These are phyloP conservation scores for Globisporangium sylvaticum DNA, from an alignment of 352 stramenopile genomes.

Conservation along the genomic window DNA sequence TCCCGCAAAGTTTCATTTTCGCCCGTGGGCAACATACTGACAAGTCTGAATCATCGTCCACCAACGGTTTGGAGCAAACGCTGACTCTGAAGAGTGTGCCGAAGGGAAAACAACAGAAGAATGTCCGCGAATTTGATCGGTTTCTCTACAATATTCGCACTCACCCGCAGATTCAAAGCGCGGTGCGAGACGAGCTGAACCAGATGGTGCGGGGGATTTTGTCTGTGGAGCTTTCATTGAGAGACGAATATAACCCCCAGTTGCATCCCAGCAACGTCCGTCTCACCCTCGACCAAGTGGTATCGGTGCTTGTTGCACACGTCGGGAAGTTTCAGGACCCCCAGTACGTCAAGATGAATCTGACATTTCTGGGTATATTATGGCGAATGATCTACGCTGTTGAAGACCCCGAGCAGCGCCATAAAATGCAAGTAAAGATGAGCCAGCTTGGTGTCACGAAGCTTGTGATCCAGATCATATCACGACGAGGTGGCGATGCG, in stretches of 20 bases:
- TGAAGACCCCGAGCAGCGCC: conserved; percentile 39
- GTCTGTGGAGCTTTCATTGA: conserved; percentile 38
- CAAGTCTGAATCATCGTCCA: background rate
- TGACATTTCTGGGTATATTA: conserved; percentile 69
- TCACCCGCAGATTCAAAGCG: conserved; percentile 34
- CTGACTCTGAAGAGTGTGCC: background rate
- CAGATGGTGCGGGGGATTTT: conserved; percentile 71
- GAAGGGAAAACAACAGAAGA: conserved; percentile 20
- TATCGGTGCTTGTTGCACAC: conserved; percentile 55
- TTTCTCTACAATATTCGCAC: conserved; percentile 40
- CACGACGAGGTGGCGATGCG: conserved; percentile 43
- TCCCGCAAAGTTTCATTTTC: conserved; percentile 15
- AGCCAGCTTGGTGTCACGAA: conserved; percentile 57
- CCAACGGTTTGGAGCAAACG: background rate
- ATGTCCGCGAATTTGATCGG: conserved; percentile 40
- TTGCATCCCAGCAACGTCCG: conserved; percentile 34
- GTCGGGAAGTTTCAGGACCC: conserved; percentile 51
- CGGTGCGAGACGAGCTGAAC: conserved; percentile 67
- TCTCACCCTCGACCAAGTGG: conserved; percentile 65
- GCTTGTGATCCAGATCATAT: conserved; percentile 63
- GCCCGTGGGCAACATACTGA: conserved; percentile 8
- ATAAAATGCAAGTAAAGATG: conserved; percentile 66
- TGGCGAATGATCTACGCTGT: conserved; percentile 69
- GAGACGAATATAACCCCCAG: conserved; percentile 43
- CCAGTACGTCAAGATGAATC: conserved; percentile 60